A percentile compares a stretch with the other conserved stretches of the same genome.
Conservation (phyloP, 1,139 yeast genomes). For the Geotrichum australiense region DNA sequence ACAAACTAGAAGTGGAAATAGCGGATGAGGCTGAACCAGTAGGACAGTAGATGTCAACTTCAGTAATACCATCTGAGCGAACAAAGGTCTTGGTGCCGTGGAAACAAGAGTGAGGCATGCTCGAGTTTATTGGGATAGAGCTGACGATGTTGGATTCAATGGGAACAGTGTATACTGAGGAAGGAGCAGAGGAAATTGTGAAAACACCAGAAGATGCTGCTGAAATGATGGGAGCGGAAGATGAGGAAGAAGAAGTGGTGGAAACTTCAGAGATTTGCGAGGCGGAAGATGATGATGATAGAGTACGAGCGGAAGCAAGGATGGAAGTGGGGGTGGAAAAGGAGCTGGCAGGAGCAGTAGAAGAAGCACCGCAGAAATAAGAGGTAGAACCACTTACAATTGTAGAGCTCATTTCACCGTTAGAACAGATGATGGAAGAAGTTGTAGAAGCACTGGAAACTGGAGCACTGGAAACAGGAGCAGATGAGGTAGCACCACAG, state of each 20-base stretch:
- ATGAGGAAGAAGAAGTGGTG: conserved; percentile 1
- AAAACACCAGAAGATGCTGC: no score
- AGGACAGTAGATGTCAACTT: conserved; percentile 3
- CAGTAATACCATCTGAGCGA: conserved; percentile 2
- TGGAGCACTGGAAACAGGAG: background rate
- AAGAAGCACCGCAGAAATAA: no score
- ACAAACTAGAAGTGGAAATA: background rate
- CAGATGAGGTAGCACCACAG: background rate
- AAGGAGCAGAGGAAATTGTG: background rate
- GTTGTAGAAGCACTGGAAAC: background rate
- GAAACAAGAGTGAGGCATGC: conserved; percentile 15
- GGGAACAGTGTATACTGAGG: no score
- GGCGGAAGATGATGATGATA: no score
- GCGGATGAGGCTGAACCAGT: background rate
- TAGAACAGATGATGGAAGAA: no score
- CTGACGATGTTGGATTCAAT: background rate
- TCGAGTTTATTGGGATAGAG: conserved; percentile 16
- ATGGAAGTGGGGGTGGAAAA: no score
- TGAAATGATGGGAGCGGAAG: no score
- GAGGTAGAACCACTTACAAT: no score
- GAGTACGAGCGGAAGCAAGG: no score
- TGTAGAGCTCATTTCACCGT: no score
- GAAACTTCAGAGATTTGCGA: background rate
- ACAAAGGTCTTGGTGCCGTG: conserved; percentile 3
- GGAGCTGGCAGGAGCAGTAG: no score